These are phyloP conservation scores for Solanum etuberosum DNA, from an alignment of 257 asterid genomes.

Conservation along the genomic window DNA sequence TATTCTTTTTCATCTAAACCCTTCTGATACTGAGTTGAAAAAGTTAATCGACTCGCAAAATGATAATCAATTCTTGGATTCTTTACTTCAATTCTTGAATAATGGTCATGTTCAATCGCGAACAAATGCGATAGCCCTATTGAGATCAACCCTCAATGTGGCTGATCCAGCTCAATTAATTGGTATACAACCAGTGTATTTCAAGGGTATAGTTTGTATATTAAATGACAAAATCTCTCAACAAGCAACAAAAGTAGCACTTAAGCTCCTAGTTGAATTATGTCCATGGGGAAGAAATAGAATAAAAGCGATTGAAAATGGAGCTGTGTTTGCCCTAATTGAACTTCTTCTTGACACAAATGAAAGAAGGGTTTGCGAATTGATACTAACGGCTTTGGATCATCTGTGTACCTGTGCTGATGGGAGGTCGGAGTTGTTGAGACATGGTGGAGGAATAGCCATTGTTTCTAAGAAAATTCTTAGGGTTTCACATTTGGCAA, in stretches of 20 bases:
- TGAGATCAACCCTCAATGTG: constrained; percentile 21
- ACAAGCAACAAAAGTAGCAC: constrained; percentile 36
- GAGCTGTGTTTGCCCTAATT: constrained; percentile 30
- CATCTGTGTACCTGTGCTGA: constrained; percentile 70
- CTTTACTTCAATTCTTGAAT: constrained; percentile 21
- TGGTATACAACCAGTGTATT: constrained; percentile 10
- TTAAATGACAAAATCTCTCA: constrained; percentile 24
- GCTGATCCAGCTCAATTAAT: constrained; percentile 38
- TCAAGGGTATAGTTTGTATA: constrained; percentile 13
- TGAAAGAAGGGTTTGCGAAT: constrained; percentile 39
- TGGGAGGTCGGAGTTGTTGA: constrained; percentile 61
- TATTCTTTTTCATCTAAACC: constrained; percentile 30
- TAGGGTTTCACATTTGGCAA: constrained; percentile 59
- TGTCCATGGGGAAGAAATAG: constrained; percentile 68
- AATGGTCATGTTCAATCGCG: constrained; percentile 20
- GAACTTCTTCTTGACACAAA: constrained; percentile 40
- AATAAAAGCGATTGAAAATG: constrained; percentile 38
- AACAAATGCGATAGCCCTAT: constrained; percentile 11
- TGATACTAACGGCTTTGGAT: constrained; percentile 33
- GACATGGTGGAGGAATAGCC: constrained; percentile 64
- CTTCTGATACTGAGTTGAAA: constrained; percentile 27
- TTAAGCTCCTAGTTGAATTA: constrained; percentile 37
- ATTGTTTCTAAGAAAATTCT: constrained; percentile 64
- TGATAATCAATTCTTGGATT: neutral
- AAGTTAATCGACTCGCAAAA: neutral